Percentiles rank a stretch among this genome's conserved stretches.
Conservation (phyloP, 1,284 basidiomycete species). For the Marasmius oreades region DNA sequence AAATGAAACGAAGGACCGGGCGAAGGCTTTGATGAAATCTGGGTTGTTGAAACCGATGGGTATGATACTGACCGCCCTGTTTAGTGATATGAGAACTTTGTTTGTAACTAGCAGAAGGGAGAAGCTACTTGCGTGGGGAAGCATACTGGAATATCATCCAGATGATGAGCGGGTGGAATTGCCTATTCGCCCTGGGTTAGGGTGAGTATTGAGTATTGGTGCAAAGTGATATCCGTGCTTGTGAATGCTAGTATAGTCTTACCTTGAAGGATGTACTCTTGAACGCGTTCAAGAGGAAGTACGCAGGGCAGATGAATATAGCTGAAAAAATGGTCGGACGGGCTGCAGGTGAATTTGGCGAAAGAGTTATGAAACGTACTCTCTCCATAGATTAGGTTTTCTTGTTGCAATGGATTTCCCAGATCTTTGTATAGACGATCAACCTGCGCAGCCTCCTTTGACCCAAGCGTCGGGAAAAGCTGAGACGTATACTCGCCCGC, state of each 20-base stretch:
- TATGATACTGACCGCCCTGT: background rate
- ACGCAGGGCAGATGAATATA: slow-evolving; percentile 24
- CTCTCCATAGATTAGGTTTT: slow-evolving; percentile 26
- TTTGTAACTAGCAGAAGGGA: background rate
- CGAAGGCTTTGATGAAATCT: slow-evolving; percentile 22
- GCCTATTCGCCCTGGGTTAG: slow-evolving; percentile 8
- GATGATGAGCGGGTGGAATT: slow-evolving; percentile 19
- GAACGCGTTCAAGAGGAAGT: slow-evolving; percentile 19
- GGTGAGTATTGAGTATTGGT: background rate
- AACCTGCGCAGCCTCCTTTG: slow-evolving; percentile 1
- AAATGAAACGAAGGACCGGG: slow-evolving; percentile 20
- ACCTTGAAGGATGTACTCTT: slow-evolving; percentile 16
- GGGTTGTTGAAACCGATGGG: slow-evolving; percentile 19
- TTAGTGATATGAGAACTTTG: background rate
- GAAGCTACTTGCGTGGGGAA: slow-evolving; percentile 11
- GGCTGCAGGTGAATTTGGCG: background rate
- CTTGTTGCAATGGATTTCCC: slow-evolving; percentile 4
- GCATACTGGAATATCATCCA: slow-evolving; percentile 17
- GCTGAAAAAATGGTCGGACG: slow-evolving; percentile 14
- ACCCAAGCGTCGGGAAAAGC: slow-evolving; percentile 20
- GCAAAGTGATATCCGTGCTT: background rate
- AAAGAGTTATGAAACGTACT: slow-evolving; percentile 18
- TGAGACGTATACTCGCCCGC: slow-evolving; percentile 9
- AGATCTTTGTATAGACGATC: slow-evolving; percentile 9
- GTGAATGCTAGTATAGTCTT: background rate